Evolutionary conservation across 805 yeast species (phyloP).

Genomic region (Candida fluviatilis): DNA sequence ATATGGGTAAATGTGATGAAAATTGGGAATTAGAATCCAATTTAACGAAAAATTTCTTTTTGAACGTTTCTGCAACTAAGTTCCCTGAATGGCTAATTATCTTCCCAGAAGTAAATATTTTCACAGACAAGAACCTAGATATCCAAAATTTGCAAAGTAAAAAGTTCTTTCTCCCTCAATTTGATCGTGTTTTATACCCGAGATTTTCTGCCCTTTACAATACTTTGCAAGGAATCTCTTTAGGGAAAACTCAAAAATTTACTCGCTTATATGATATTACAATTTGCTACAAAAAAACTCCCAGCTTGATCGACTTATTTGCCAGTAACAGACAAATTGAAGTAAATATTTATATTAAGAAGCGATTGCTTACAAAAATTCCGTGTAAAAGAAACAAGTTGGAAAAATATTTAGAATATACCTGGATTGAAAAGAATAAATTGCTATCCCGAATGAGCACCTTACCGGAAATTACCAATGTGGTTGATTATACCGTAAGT

Average conservation of each 20-base stretch:
- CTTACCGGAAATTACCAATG: conserved; percentile 1
- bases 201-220: conserved; percentile 59
- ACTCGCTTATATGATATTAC: conserved; percentile 55
- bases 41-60: conserved; percentile 32
- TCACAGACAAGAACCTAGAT: conserved; percentile 43
- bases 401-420: conserved; percentile 72
- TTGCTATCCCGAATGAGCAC: conserved; percentile 19
- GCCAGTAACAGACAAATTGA: conserved; percentile 24
- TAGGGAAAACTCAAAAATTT: conserved; percentile 29
- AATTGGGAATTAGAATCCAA: conserved; percentile 56
- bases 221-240: conserved; percentile 39
- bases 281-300: conserved; percentile 37
- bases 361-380: conserved; percentile 42
- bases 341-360: conserved; percentile 46
- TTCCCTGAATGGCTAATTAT: conserved; percentile 60
- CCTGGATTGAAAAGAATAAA: conserved; percentile 70
- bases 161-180: conserved; percentile 55
- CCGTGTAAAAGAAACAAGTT: conserved; percentile 51
- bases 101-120: conserved; percentile 84
- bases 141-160: conserved; percentile 54
- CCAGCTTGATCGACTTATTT: conserved; percentile 29
- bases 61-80: conserved; percentile 29
- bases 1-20: conserved; percentile 58
- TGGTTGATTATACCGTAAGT: conserved; percentile 1
- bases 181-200: conserved; percentile 69